Evolutionary conservation across 495 filamentous ascomycete species (phyloP), one percentile per base, ranked within the genome.

Genomic region (Oidiodendron maius): DNA sequence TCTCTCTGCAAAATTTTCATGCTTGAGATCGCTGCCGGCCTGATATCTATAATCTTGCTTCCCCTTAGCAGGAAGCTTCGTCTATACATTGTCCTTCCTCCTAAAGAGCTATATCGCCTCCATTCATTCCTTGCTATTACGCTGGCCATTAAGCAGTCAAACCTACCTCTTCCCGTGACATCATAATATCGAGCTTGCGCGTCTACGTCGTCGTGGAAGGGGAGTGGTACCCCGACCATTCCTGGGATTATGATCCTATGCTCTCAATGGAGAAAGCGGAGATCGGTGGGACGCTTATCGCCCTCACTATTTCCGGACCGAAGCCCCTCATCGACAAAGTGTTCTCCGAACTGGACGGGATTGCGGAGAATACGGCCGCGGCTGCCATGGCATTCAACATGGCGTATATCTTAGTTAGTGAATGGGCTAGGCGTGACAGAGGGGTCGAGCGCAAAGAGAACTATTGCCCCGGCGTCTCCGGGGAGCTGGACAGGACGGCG

Each of bases 181-280:
- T 70, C 42, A 52, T 58, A 24, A 71, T 73, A 24, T 71, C 70
- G 22, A 55, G 62, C 24, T 34, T 66, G 46, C 70, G 70, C 42
- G 55, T 74, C 37, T 64, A 62, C 51, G 61, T 74, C 18, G 68
- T 72, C 6, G 61, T 64, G n/a, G 15, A 36, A 13, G 67, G 70
- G 17, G 63, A 70, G 50, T 71, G 65, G 63, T 49, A 55, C 1
- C 12, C 55, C 16, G 71, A 74, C 54, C 59, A 59, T 32, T 66
- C 66, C 34, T 74, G 71, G 71, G 56, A 60, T 16, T 72, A 74
- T 57, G 64, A 64, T 32, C 67, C 70, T 11, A 65, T 70, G 65
- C 50, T 74, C 5, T 67, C 58, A 11, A 56, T 74, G 37, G 70
- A 74, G 43, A 66, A 62, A 22, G 61, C 68, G 17, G 71, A 74